Conservation (phyloP, 306 rosid genomes). For the Trichosanthes truncata region DNA sequence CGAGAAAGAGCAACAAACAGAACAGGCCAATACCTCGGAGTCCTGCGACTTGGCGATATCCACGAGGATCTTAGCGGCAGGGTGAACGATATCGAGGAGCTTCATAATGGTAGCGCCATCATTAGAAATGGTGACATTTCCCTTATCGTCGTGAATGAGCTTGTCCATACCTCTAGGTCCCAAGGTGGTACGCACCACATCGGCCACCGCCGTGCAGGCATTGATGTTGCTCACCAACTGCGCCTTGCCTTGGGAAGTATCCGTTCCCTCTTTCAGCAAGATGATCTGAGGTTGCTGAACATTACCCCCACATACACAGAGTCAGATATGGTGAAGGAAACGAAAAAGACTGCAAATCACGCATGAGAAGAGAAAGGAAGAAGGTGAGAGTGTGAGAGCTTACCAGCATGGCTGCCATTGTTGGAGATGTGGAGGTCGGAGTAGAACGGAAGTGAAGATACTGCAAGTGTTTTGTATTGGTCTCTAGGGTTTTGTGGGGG, state of each 20-base stretch:
- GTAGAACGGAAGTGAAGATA: not conserved
- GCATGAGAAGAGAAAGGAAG: not conserved
- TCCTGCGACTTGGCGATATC: constrained; percentile 97
- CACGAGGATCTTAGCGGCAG: constrained; percentile 93
- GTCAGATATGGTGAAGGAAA: not conserved
- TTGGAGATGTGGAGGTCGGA: constrained; percentile 18
- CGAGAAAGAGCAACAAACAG: not conserved
- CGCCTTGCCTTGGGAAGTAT: constrained; percentile 90
- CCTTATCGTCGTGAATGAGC: constrained; percentile 89
- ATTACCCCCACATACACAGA: not conserved
- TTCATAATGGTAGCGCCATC: constrained; percentile 99
- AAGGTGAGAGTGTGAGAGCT: constrained; percentile 2
- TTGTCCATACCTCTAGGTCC: constrained; percentile 99
- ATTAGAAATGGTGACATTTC: constrained; percentile 82
- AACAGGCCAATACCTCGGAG: constrained; percentile 51
- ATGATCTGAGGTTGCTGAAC: constrained; percentile 99
- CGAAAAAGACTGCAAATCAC: not conserved
- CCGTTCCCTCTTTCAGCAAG: constrained; percentile 89
- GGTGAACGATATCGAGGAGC: constrained; percentile 85
- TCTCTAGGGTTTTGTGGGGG: constrained; percentile 9
- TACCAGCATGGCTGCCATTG: constrained; percentile 93
- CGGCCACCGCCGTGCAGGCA: constrained; percentile 91
- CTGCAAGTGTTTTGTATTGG: not conserved
- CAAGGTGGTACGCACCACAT: constrained; percentile 80
- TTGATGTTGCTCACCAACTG: constrained; percentile 93